A percentile compares a stretch with the other conserved stretches of the same genome.
Conservation (phyloP, 225 moss, liverwort and hornwort species). For the Polytrichum commune region DNA sequence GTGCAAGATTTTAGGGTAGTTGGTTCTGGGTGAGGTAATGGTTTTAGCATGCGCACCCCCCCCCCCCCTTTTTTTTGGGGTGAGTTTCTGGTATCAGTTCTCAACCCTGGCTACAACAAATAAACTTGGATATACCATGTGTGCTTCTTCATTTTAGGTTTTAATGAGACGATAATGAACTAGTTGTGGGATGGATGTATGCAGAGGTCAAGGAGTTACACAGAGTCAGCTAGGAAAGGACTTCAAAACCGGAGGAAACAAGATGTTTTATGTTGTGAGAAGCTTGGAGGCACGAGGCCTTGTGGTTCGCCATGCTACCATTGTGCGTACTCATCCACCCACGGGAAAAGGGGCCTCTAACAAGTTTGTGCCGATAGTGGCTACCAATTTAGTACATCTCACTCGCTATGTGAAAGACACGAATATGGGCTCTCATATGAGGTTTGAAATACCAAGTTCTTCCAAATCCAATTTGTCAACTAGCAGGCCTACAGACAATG, state of each 20-base stretch:
- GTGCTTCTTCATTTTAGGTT: too few relatives aligned
- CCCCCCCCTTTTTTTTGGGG: too few relatives aligned
- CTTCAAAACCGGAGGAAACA: constrained; percentile 87
- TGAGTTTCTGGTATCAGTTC: too few relatives aligned
- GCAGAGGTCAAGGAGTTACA: constrained; percentile 87
- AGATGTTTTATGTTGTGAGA: constrained; percentile 92
- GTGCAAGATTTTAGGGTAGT: too few relatives aligned
- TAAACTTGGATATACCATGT: too few relatives aligned
- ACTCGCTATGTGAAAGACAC: constrained; percentile 87
- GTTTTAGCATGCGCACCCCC: too few relatives aligned
- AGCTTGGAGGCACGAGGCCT: constrained; percentile 89
- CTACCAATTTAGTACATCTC: constrained; percentile 92
- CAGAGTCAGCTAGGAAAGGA: constrained; percentile 97
- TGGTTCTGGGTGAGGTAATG: too few relatives aligned
- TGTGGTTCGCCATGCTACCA: constrained; percentile 89
- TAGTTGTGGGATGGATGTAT: not conserved
- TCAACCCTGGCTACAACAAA: too few relatives aligned
- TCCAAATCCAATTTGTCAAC: constrained; percentile 62
- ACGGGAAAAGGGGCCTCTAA: constrained; percentile 39
- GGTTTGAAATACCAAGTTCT: constrained; percentile 87
- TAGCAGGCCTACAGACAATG: constrained; percentile 31
- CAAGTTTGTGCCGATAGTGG: constrained; percentile 83
- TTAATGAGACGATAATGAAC: too few relatives aligned
- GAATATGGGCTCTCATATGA: constrained; percentile 80
- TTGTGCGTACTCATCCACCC: constrained; percentile 74